Base-by-base conservation (phyloP, 2,329 filamentous ascomycete species). In the Didymella pomorum region DNA sequence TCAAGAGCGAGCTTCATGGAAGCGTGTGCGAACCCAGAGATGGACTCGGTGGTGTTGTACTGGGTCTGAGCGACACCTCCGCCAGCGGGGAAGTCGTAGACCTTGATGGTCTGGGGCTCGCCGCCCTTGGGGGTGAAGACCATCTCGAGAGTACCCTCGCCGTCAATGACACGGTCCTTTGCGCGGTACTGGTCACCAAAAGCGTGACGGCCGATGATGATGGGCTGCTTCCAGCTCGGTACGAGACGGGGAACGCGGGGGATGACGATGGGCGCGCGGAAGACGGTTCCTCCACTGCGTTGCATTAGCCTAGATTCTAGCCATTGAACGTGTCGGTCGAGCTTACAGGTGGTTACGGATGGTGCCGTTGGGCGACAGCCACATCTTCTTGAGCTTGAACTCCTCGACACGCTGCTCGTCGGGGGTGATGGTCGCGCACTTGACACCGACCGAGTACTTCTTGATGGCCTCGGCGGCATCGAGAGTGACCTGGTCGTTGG, bases 311-410 rank as follows among this genome's bases (percentile, higher is more conserved):
- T 18, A 10, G 10, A 29, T 3, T 23, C 39, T n/a, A 5, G 18
- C 29, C 25, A 11, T 16, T 6, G 43, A 11, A 6, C 2, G 20
- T 8, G n/a, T n/a, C n/a, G n/a, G 31, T 10, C 26, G 2, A 7
- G 26, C 81, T 70, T 76, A 83, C 79, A 88, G 82, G 71, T 83
- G 82, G 79, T 89, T 89, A 73, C 86, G 80, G 76, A 89, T 89
- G 62, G 87, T 99, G 77, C 95, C 95, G 79, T 99, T 99, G 75
- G 95, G 95, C 56, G 92, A 97, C 58, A 98, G 86, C 95, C 95
- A 99, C 95, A 98, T 98, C 84, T 98, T 89, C 90, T 98, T 99
- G 71, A 99, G 87, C 78, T 97, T 93, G 81, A 98, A 99, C 82
- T 98, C 95, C 84, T 98, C 86, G 28, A 99, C 94, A 78, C 95